Evolutionary conservation across 805 yeast genomes (phyloP), one percentile per base, ranked within the genome.

Genomic region (Metschnikowia reukaufii): DNA sequence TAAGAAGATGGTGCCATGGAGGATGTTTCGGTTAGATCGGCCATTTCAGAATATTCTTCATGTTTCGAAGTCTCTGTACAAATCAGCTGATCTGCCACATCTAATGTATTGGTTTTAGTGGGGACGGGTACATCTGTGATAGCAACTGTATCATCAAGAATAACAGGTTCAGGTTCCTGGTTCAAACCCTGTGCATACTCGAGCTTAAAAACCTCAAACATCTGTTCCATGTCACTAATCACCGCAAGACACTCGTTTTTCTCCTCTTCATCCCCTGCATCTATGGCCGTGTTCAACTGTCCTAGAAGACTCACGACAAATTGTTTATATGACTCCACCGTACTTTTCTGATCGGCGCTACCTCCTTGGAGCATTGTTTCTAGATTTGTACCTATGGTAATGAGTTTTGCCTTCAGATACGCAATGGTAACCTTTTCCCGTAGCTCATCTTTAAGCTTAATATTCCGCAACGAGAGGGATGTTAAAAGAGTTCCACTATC

Each of bases 181-280:
- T 36, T 57, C 54, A 50, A 49, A 34, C 61, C 58, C 37, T 57
- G 61, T 7, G 63, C 58, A 35, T 58, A 61, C 42, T 72, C 76
- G 33, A 68, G 52, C 49, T 69, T 72, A 55, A 63, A 72, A 0
- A 81, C 76, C 38, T 82, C 84, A 61, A 82, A 84, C 89, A 85
- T 85, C 54, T 81, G 77, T 57, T 84, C 90, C 65, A 85, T 83
- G 54, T 84, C 90, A 49, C 75, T 74, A 23, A 85, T 80, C 25
- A 83, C 83, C 0, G 81, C 80, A 45, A 84, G 70, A 54, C 88
- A 84, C 58, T 85, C 89, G 65, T 80, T 76, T 46, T 82, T 81
- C 10, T 78, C 78, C 35, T 78, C 76, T 16, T 76, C 72, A 56
- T 84, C 86, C 29, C 78, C 77, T 13, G 66, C 60, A 6, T 72